A percentile compares a stretch with the other conserved stretches of the same genome.
phyloP scores from a whole-genome alignment of 139 green algal genomes.

The Picochlorum sp. region DNA sequence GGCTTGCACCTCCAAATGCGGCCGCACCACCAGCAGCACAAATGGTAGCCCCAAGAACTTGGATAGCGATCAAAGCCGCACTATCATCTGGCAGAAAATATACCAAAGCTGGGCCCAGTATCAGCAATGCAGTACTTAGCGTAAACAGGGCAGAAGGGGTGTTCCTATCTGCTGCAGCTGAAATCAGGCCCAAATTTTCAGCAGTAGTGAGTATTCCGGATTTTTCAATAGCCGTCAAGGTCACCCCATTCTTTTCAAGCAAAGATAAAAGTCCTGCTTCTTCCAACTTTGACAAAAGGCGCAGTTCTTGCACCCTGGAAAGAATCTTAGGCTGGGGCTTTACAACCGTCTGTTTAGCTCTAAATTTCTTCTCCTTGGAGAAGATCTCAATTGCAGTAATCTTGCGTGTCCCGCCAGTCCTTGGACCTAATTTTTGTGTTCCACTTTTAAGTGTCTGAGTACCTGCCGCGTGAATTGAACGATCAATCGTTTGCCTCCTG shows the following conservation, averaged over 20 bases:
- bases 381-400: constrained; percentile 25
- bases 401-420: constrained; percentile 2
- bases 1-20: constrained; percentile 33
- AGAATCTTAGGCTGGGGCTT: constrained; percentile 20
- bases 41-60: constrained; percentile 22
- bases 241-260: constrained; percentile 48
- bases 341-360: constrained; percentile 11
- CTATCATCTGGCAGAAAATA: constrained; percentile 39
- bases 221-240: constrained; percentile 59
- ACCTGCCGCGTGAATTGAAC: not conserved
- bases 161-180: constrained; percentile 34
- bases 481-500: not conserved
- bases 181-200: constrained; percentile 44
- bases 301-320: constrained; percentile 33
- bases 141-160: constrained; percentile 27
- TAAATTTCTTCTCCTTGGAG: constrained; percentile 21
- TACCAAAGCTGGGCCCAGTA: constrained; percentile 29
- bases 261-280: constrained; percentile 44
- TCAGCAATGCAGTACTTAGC: constrained; percentile 24
- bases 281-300: constrained; percentile 51
- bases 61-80: constrained; percentile 20
- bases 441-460: constrained; percentile 3
- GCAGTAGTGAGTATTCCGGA: constrained; percentile 57
- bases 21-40: constrained; percentile 32
- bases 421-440: constrained; percentile 12